Base-by-base conservation (phyloP, 768 basidiomycete genomes). In the Nevesoporus exiguus region DNA sequence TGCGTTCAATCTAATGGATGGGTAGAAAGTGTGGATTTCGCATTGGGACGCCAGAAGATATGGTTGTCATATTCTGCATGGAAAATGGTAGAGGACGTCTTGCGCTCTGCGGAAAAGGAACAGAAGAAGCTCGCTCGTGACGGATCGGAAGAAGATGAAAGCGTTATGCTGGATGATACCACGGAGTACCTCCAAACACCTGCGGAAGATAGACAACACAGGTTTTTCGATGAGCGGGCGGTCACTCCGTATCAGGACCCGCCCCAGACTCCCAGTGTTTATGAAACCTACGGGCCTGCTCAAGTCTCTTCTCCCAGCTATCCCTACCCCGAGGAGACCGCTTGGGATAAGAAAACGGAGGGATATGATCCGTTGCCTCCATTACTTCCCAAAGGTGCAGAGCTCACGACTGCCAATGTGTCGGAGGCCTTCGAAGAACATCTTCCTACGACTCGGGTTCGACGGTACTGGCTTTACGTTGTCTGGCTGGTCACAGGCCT, bases 81-180 rank as follows among this genome's bases (percentile, higher is more conserved):
- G 85, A 82, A 81, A 70, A 74, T 74, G 60, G 74, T 80, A n/a
- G 83, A 84, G 63, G 81, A 84, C 48, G 75, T 75, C 37, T 53
- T 84, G 14, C 74, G 82, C 50, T 74, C 75, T 34, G 66, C 67
- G 45, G 82, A 83, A 68, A 80, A 74, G 66, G 80, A 81, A 52
- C 66, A 68, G 50, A 73, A 73, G 68, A 76, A 76, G 62, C 64
- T 69, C 13, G 65, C 61, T 30, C 67, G 69, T 25, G 79, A 72
- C 44, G 73, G 61, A 5, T 75, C 67, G 1, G 78, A 76, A 46
- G 79, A 79, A 55, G 79, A 74, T 25, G 80, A 78, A 60, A 80
- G 77, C 56, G 63, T 74, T 10, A 63, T 73, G 54, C 69, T 60
- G 7, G 69, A 70, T 45, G 78, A 77, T 60, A 61, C 65, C 8